Evolutionary conservation across 495 filamentous ascomycete genomes (phyloP).

Genomic region (Penicillium egyptiacum): DNA sequence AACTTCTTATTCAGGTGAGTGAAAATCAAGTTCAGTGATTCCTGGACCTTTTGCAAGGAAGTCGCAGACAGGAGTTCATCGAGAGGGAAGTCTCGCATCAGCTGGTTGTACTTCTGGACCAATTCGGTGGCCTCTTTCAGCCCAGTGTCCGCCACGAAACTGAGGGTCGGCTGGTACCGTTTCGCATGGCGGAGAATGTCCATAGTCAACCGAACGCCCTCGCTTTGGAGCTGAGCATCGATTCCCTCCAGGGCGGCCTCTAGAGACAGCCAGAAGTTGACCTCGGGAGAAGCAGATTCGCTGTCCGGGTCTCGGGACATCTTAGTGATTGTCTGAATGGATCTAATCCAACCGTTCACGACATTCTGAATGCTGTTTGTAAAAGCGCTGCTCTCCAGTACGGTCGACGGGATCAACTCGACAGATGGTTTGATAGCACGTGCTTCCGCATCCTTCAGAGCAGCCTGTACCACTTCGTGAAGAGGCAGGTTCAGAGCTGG

Average conservation of each 20-base stretch:
- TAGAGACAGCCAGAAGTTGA: slow-evolving; percentile 98
- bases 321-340: slow-evolving; percentile 95
- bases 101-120: slow-evolving; percentile 96
- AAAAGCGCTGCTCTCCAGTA: slow-evolving; percentile 82
- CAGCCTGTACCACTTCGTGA: slow-evolving; percentile 81
- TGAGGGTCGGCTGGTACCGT: slow-evolving; percentile 92
- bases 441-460: slow-evolving; percentile 69
- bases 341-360: slow-evolving; percentile 97
- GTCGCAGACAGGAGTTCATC: slow-evolving; percentile 93
- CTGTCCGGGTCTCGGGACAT: slow-evolving; percentile 85
- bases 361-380: slow-evolving; percentile 90
- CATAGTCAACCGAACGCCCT: slow-evolving; percentile 88
- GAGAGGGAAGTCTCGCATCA: slow-evolving; percentile 96
- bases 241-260: slow-evolving; percentile 88
- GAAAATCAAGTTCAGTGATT: slow-evolving; percentile 85
- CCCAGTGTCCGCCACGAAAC: slow-evolving; percentile 92
- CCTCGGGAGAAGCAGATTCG: slow-evolving; percentile 91
- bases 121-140: slow-evolving; percentile 90
- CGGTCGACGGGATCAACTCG: slow-evolving; percentile 68
- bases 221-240: slow-evolving; percentile 79
- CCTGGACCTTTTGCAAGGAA: slow-evolving; percentile 83
- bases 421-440: slow-evolving; percentile 65
- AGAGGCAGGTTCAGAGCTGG: slow-evolving; percentile 82
- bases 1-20: slow-evolving; percentile 94
- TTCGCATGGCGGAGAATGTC: slow-evolving; percentile 94